Percentiles rank a stretch among this genome's conserved stretches.
These are phyloP conservation scores for Fraxinus paxiana DNA, from an alignment of 305 asterid species.

Conservation along the genomic window DNA sequence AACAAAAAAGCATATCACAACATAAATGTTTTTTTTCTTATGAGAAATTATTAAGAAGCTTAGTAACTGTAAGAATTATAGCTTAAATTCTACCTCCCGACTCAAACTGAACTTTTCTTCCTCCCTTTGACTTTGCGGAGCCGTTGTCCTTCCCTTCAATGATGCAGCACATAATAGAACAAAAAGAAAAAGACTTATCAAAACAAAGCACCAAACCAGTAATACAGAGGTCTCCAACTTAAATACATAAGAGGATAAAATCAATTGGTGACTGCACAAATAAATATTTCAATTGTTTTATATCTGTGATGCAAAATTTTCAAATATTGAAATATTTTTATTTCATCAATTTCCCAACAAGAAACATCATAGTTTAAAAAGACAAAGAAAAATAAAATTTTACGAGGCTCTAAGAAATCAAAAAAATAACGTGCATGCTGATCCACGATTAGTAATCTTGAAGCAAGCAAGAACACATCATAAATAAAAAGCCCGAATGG, in stretches of 20 bases:
- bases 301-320: not conserved
- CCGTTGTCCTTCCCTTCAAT: conserved; percentile 49
- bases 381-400: not conserved
- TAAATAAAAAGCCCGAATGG: not conserved
- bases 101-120: conserved; percentile 66
- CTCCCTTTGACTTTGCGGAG: conserved; percentile 48
- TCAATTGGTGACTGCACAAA: not conserved
- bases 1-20: not conserved
- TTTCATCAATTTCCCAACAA: not conserved
- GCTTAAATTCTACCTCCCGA: conserved; percentile 46
- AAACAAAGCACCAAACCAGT: not conserved
- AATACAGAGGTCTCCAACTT: not conserved
- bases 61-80: conserved; percentile 5
- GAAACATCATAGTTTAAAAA: not conserved
- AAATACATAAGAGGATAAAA: conserved; percentile 8
- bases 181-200: not conserved
- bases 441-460: not conserved
- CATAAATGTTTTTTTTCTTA: conserved; percentile 1
- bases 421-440: not conserved
- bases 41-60: not conserved
- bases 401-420: not conserved
- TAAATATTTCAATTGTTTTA: not conserved
- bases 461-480: not conserved
- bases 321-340: not conserved
- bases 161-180: conserved; percentile 22